Evolutionary conservation across 495 filamentous ascomycete genomes (phyloP).

Genomic region (Trichoderma asperelloides): DNA sequence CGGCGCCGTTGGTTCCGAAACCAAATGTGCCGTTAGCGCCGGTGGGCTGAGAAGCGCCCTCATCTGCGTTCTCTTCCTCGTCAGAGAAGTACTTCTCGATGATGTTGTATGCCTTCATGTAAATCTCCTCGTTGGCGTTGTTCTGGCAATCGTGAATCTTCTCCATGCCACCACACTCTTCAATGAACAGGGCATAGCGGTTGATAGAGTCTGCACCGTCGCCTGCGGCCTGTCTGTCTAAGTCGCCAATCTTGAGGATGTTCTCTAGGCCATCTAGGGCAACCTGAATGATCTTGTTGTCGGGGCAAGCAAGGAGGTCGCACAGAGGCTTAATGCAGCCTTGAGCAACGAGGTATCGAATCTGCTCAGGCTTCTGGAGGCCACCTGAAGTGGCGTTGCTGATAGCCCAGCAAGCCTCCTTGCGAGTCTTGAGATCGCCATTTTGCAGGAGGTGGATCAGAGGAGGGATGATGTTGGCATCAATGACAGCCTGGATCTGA

Average conservation of each 20-base stretch:
- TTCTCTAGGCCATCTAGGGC: conserved; percentile 98
- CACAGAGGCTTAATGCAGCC: conserved; percentile 98
- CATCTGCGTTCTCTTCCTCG: conserved; percentile 80
- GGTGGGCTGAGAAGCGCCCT: conserved; percentile 42
- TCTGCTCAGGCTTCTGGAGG: conserved; percentile 97
- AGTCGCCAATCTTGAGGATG: conserved; percentile 97
- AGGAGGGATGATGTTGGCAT: conserved; percentile 92
- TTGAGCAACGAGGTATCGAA: conserved; percentile 83
- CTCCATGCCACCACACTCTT: conserved; percentile 98
- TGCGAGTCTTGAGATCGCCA: conserved; percentile 97
- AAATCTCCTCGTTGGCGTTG: conserved; percentile 99
- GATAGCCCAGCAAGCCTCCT: conserved; percentile 99
- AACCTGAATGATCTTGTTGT: conserved; percentile 99
- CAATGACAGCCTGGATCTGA: conserved; percentile 95
- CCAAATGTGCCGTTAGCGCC: conserved; percentile 70
- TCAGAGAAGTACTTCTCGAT: conserved; percentile 99
- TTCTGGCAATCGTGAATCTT: conserved; percentile 99
- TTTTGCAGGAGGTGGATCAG: conserved; percentile 92
- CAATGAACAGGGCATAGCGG: conserved; percentile 95
- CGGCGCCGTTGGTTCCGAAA: conserved; percentile 62
- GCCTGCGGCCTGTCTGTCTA: conserved; percentile 83
- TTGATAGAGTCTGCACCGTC: conserved; percentile 76
- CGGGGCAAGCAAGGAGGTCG: conserved; percentile 90
- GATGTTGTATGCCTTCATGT: conserved; percentile 99
- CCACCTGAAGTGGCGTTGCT: conserved; percentile 98